These are phyloP conservation scores for Royoungia palumana DNA, from an alignment of 768 basidiomycete genomes.

Conservation along the genomic window DNA sequence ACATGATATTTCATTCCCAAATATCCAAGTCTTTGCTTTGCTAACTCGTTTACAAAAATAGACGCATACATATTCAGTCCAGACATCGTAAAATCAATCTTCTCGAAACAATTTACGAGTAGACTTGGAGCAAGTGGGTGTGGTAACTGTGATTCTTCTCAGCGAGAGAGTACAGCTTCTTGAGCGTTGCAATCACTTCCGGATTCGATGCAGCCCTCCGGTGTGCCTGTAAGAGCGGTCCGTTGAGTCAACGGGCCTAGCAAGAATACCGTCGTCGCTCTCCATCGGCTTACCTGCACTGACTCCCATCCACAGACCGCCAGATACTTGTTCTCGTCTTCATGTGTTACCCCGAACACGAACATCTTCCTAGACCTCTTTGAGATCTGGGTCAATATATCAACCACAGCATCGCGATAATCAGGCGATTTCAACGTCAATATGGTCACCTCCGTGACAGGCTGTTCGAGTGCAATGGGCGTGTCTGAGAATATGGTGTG, in stretches of 20 bases:
- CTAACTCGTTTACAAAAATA: too few species aligned
- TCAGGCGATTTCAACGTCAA: slow-evolving; percentile 21
- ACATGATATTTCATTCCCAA: too few species aligned
- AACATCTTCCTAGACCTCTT: slow-evolving; percentile 10
- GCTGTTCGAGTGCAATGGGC: background rate
- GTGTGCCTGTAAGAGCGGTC: slow-evolving; percentile 20
- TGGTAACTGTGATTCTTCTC: slow-evolving; percentile 17
- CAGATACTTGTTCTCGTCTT: slow-evolving; percentile 22
- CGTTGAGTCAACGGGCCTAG: too few species aligned
- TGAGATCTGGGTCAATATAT: slow-evolving; percentile 10
- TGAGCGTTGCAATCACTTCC: slow-evolving; percentile 4
- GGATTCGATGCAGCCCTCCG: slow-evolving; percentile 5
- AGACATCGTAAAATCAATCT: too few species aligned
- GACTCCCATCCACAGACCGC: slow-evolving; percentile 19
- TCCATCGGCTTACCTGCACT: slow-evolving; percentile 19
- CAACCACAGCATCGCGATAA: slow-evolving; percentile 16
- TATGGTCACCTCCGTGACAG: slow-evolving; percentile 6
- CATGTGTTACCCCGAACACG: slow-evolving; percentile 18
- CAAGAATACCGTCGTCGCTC: background rate
- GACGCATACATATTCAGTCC: too few species aligned
- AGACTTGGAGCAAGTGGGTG: slow-evolving; percentile 6
- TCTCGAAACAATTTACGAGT: background rate
- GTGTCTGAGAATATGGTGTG: slow-evolving; percentile 20
- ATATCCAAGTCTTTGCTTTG: too few species aligned
- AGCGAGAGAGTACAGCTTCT: slow-evolving; percentile 10